phyloP scores from a whole-genome alignment of 2,329 filamentous ascomycete species.

The Microdochium paspali region DNA sequence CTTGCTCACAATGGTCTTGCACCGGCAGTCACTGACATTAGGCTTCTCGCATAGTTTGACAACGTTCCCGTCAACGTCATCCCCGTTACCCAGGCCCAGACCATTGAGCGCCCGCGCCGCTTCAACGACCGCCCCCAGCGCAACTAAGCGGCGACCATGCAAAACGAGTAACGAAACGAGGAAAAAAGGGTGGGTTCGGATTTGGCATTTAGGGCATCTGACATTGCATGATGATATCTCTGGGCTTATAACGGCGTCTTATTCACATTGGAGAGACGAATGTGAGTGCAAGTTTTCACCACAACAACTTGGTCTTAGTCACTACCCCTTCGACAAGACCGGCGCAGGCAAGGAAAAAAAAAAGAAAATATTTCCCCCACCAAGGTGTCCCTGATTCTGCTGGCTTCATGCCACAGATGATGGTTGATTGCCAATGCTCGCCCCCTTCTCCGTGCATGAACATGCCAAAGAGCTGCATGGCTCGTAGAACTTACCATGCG shows the following conservation, averaged over 20 bases:
- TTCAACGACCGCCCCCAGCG: constrained; percentile 55
- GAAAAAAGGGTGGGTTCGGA: constrained; percentile 16
- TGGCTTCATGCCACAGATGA: constrained; percentile 51
- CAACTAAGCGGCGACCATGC: background rate
- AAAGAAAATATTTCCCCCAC: constrained; percentile 49
- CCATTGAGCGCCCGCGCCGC: constrained; percentile 68
- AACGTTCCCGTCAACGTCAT: constrained; percentile 94
- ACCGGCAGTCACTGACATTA: constrained; percentile 16
- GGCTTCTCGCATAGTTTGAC: constrained; percentile 65
- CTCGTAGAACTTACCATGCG: too few relatives aligned
- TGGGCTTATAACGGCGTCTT: constrained; percentile 34
- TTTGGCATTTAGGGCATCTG: constrained; percentile 9
- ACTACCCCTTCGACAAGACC: background rate
- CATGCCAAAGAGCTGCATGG: background rate
- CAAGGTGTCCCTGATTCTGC: constrained; percentile 91
- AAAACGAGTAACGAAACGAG: constrained; percentile 6
- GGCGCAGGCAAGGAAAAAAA: constrained; percentile 39
- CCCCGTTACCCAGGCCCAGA: constrained; percentile 80
- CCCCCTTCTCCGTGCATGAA: constrained; percentile 7
- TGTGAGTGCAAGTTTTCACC: constrained; percentile 31
- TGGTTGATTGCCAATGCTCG: constrained; percentile 80
- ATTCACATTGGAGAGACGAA: constrained; percentile 41
- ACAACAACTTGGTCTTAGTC: background rate
- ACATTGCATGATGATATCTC: background rate
- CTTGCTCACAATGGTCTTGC: background rate